These are phyloP conservation scores for Candida sithepensis DNA, from an alignment of 805 yeast species.

Conservation along the genomic window DNA sequence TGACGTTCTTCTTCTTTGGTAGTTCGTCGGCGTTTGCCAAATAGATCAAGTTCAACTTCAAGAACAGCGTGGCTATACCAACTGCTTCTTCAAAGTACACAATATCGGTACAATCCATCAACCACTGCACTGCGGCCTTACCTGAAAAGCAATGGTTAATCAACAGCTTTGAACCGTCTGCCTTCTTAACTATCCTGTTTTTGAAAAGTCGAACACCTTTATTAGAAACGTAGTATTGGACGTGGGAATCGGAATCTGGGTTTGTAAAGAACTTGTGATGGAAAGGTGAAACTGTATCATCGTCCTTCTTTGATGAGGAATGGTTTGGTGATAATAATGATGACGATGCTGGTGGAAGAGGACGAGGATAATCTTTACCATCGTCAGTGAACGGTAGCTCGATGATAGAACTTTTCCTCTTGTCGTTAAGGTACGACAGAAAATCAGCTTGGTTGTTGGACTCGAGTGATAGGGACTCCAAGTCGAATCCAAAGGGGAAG, in stretches of 20 bases:
- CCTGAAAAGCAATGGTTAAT: conserved; percentile 62
- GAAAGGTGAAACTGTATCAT: conserved; percentile 55
- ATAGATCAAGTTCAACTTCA: conserved; percentile 43
- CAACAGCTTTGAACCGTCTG: conserved; percentile 24
- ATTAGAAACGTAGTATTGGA: conserved; percentile 70
- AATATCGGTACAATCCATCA: conserved; percentile 84
- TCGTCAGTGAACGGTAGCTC: not conserved
- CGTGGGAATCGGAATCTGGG: conserved; percentile 80
- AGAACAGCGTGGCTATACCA: conserved; percentile 47
- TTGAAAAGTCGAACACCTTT: conserved; percentile 62
- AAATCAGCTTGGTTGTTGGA: conserved; percentile 15
- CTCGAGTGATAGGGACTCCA: conserved; percentile 6
- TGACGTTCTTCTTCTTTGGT: not conserved
- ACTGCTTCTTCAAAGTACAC: conserved; percentile 49
- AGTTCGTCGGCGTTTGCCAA: conserved; percentile 29
- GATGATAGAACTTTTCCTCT: conserved; percentile 9
- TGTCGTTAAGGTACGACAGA: conserved; percentile 20
- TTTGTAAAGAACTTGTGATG: conserved; percentile 77
- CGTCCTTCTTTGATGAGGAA: not conserved
- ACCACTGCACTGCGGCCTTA: conserved; percentile 79
- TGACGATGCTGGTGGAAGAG: not conserved
- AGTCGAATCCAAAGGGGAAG: conserved; percentile 10
- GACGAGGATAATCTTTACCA: too few species aligned
- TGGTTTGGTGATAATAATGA: too few species aligned
- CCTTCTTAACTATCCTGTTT: conserved; percentile 26